Percentiles rank a stretch among this genome's conserved stretches.
phyloP scores from a whole-genome alignment of 257 asterid species.

The Solanum etuberosum region DNA sequence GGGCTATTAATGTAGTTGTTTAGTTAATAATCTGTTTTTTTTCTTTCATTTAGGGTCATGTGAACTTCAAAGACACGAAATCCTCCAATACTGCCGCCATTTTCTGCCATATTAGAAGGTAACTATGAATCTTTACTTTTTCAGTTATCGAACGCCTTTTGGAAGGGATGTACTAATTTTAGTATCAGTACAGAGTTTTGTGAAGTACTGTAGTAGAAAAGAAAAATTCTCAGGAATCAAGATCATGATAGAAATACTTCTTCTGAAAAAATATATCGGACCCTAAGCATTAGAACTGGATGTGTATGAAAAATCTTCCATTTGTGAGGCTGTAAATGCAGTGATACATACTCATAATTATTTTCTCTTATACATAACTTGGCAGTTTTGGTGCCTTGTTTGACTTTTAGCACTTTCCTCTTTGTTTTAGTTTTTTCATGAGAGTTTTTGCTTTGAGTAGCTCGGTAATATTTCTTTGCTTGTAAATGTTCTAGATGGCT shows the following conservation, averaged over 20 bases:
- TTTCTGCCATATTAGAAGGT: slow-evolving; percentile 70
- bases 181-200: not conserved
- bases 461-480: too few species aligned
- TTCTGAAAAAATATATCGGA: not conserved
- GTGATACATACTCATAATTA: not conserved
- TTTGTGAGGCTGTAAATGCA: not conserved
- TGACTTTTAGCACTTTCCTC: too few species aligned
- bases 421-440: not conserved
- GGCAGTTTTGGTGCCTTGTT: not conserved
- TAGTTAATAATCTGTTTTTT: not conserved
- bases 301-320: not conserved
- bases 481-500: too few species aligned
- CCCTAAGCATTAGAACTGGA: not conserved
- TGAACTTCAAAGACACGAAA: slow-evolving; percentile 50
- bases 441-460: too few species aligned
- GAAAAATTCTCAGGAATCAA: not conserved
- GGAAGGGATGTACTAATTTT: not conserved
- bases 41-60: not conserved
- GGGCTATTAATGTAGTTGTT: not conserved
- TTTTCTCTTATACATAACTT: not conserved
- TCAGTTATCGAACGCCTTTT: not conserved
- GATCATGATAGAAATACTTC: not conserved
- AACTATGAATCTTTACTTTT: not conserved
- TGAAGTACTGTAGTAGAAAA: not conserved
- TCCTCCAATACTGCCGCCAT: slow-evolving; percentile 86